phyloP scores from a whole-genome alignment of 2,329 filamentous ascomycete species.

The Fonsecaea pedrosoi region DNA sequence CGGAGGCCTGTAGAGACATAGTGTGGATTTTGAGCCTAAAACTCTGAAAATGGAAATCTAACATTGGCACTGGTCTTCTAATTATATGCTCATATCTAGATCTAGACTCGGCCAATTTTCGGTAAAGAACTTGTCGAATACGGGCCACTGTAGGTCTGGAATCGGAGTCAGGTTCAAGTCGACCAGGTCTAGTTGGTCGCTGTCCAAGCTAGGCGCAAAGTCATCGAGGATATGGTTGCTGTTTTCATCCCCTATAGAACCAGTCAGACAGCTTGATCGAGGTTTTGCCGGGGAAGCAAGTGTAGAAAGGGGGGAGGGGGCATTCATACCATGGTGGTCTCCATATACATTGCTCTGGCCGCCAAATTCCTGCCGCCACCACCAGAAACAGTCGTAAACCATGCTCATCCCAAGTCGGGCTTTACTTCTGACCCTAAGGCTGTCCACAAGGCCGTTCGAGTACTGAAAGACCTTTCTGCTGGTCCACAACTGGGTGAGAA shows the following conservation, averaged over 20 bases:
- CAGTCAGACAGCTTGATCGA: background rate
- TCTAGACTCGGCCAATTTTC: slow-evolving; percentile 14
- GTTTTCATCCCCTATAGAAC: slow-evolving; percentile 6
- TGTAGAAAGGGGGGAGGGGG: background rate
- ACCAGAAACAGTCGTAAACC: slow-evolving; percentile 28
- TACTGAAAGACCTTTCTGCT: slow-evolving; percentile 22
- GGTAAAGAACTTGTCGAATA: slow-evolving; percentile 4
- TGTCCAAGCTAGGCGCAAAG: background rate
- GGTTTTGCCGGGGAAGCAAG: too few species aligned
- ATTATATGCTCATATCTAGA: slow-evolving; percentile 7
- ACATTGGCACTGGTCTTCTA: background rate
- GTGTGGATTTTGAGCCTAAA: too few species aligned
- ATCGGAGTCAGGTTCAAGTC: slow-evolving; percentile 9
- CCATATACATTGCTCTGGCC: slow-evolving; percentile 15
- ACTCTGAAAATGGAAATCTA: background rate
- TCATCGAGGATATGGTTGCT: background rate
- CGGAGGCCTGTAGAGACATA: background rate
- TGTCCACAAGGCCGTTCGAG: slow-evolving; percentile 16
- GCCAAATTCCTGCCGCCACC: slow-evolving; percentile 24
- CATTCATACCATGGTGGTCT: slow-evolving; percentile 16
- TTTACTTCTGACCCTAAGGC: slow-evolving; percentile 17
- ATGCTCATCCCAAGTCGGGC: slow-evolving; percentile 25
- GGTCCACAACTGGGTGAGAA: slow-evolving; percentile 26
- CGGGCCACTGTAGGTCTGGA: slow-evolving; percentile 14
- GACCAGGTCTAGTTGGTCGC: slow-evolving; percentile 8